phyloP scores from a whole-genome alignment of 768 basidiomycete species.

The Suillus americanus region DNA sequence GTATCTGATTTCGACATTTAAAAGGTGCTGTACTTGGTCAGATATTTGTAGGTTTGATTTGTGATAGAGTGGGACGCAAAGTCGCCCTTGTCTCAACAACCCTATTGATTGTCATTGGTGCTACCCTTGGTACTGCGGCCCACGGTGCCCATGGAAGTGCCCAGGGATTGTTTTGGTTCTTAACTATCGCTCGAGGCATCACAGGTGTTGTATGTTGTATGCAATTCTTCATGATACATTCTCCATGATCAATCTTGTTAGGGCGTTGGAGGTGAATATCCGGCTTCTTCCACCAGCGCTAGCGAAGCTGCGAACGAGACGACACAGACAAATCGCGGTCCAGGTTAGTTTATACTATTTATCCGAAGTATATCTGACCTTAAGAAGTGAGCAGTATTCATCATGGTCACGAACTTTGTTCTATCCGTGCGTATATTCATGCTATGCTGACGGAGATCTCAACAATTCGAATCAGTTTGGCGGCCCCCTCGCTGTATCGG shows the following conservation, averaged over 20 bases:
- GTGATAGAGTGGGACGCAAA: conserved; percentile 74
- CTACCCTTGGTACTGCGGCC: conserved; percentile 66
- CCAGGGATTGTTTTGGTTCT: conserved; percentile 69
- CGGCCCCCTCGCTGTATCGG: conserved; percentile 62
- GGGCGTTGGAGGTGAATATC: conserved; percentile 81
- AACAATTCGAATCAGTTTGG: conserved; percentile 45
- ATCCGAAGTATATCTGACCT: conserved; percentile 5
- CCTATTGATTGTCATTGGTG: conserved; percentile 65
- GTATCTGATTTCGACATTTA: conserved; percentile 8
- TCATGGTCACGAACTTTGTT: conserved; percentile 75
- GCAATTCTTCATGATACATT: conserved; percentile 15
- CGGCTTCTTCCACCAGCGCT: conserved; percentile 67
- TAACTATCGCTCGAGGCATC: conserved; percentile 70
- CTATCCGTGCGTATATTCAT: conserved; percentile 45
- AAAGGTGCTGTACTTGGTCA: conserved; percentile 64
- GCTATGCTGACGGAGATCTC: conserved; percentile 1
- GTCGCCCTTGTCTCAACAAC: conserved; percentile 73
- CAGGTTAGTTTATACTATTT: conserved; percentile 37
- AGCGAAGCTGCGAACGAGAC: conserved; percentile 75
- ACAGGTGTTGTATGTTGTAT: conserved; percentile 63
- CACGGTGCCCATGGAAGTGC: conserved; percentile 57
- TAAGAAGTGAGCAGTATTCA: conserved; percentile 48
- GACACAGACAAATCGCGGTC: conserved; percentile 57
- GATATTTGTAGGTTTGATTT: conserved; percentile 62
- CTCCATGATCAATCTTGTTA: conserved; percentile 19